Base-by-base conservation (phyloP, 176 grass and related monocot genomes). In the Carex parvula region DNA sequence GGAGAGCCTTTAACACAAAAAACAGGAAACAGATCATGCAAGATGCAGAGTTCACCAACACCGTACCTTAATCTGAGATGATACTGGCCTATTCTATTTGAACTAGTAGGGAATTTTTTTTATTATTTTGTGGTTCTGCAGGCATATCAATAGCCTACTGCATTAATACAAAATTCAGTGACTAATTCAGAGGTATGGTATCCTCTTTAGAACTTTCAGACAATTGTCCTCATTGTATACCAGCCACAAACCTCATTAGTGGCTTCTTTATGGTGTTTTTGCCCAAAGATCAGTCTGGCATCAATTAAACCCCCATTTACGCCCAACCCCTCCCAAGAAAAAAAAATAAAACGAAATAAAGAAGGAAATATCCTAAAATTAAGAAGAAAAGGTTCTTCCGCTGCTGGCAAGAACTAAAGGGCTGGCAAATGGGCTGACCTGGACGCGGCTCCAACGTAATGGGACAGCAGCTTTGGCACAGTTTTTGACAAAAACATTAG, bases 371-470 rank as follows among this genome's bases (percentile, higher is more conserved):
- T 52, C 20, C 20, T 74, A 52, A 74, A 52, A 50, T 50, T 24
- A 35, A 35, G 33, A 24, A 52, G 20, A 35, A 46, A 53, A 6
- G 44, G 9, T 18, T 10, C 8, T 24, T 73, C n/a, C 70, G 14
- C 70, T 73, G 20, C 20, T 7, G 21, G 58, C 18, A 35, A 35
- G 1, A 64, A 64, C 61, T 26, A 64, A 64, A 64, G 63, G 63
- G 26, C n/a, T 73, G n/a, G 42, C 20, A 24, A 10, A 37, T 64
- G 64, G 78, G 70, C 74, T 87, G 20, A 99, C 97, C 97, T 99
- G 97, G 84, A 99, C 97, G 17, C 97, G 97, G 81, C 97, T 99
- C 97, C 97, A 99, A 41, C 91, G 91, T 88, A 99, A 92, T 60
- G 97, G 97, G 72, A 99, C 91, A 71, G 88, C 93, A 68, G 93